Evolutionary conservation across 441 rosid species (phyloP).

Genomic region (Pelargonium australe): DNA sequence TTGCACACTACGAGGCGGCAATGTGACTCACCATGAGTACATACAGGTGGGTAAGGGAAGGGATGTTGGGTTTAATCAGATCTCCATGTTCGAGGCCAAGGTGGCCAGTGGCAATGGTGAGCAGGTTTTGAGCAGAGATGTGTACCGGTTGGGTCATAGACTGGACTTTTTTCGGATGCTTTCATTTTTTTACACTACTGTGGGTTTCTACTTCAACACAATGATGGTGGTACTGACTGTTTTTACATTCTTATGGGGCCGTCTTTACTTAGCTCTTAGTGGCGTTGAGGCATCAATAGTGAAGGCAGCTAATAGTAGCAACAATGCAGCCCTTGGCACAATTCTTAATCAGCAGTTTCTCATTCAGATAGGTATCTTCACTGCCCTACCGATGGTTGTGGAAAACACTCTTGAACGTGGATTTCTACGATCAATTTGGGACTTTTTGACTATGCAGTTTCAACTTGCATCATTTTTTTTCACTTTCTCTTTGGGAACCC

Average conservation of each 20-base stretch:
- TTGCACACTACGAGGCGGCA: constrained; percentile 19
- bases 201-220: constrained; percentile 14
- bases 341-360: constrained; percentile 18
- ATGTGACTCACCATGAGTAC: constrained; percentile 18
- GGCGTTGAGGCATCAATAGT: neutral
- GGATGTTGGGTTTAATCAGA: constrained; percentile 18
- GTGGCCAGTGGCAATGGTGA: constrained; percentile 6
- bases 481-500: constrained; percentile 27
- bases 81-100: constrained; percentile 16
- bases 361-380: constrained; percentile 16
- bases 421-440: constrained; percentile 17
- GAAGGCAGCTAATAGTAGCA: neutral
- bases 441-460: constrained; percentile 22
- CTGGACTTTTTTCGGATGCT: constrained; percentile 21
- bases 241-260: constrained; percentile 19
- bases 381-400: constrained; percentile 21
- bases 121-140: constrained; percentile 17
- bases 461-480: constrained; percentile 22
- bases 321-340: neutral
- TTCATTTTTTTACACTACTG: constrained; percentile 15
- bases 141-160: constrained; percentile 17
- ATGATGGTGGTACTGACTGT: constrained; percentile 17
- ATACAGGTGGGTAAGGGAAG: constrained; percentile 19
- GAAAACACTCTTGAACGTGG: constrained; percentile 23
- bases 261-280: constrained; percentile 20